Evolutionary conservation across 192 early-diverging fungal species (phyloP).

Genomic region (Entomortierella beljakovae): DNA sequence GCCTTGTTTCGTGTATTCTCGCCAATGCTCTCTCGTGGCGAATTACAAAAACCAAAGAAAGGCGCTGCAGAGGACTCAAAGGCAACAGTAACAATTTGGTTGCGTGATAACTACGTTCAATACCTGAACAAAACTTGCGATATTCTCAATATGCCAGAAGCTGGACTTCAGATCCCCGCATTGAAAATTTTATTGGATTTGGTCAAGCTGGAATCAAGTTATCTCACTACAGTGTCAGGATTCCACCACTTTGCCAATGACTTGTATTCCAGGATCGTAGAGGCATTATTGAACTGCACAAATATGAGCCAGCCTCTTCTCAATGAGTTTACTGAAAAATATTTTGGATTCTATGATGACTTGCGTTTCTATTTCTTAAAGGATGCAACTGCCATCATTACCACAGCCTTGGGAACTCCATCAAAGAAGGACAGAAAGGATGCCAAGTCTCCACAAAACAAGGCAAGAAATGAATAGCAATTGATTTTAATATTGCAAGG

Average conservation of each 20-base stretch:
- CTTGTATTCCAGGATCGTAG: constrained; percentile 67
- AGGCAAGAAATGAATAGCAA: constrained; percentile 6
- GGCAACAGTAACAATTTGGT: constrained; percentile 76
- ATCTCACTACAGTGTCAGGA: constrained; percentile 42
- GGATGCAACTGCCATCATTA: constrained; percentile 62
- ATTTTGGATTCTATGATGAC: constrained; percentile 87
- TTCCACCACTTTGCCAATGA: constrained; percentile 77
- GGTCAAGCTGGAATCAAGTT: constrained; percentile 72
- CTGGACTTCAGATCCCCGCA: constrained; percentile 80
- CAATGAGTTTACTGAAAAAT: constrained; percentile 73
- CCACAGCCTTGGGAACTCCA: constrained; percentile 22
- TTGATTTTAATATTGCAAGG: neutral
- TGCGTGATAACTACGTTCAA: constrained; percentile 80
- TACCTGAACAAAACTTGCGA: constrained; percentile 68
- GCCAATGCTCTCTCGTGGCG: constrained; percentile 57
- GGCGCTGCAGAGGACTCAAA: constrained; percentile 54
- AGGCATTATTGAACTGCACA: constrained; percentile 65
- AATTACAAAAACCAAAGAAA: constrained; percentile 57
- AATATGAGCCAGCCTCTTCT: constrained; percentile 72
- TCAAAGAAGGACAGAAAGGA: constrained; percentile 41
- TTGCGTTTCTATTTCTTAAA: constrained; percentile 87
- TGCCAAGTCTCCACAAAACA: constrained; percentile 6
- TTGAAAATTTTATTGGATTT: constrained; percentile 79
- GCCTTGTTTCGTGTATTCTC: constrained; percentile 80
- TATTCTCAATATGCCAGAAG: constrained; percentile 69